These are phyloP conservation scores for Aureobasidium lini DNA, from an alignment of 2,329 filamentous ascomycete genomes.

Conservation along the genomic window DNA sequence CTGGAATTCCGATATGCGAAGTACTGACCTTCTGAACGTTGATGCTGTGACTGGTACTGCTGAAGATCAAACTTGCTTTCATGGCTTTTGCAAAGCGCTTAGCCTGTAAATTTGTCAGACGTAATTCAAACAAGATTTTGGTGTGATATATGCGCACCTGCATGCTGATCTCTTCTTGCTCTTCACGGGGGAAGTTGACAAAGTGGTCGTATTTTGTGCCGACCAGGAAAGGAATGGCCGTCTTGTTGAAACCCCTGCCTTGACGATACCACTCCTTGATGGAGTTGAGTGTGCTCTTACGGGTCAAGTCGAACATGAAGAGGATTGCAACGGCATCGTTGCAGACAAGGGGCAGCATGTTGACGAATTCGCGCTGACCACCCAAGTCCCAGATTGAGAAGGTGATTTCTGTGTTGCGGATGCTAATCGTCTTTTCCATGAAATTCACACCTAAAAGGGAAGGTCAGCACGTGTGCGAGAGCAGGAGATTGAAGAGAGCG, in stretches of 20 bases:
- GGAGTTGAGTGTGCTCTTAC: conserved; percentile 96
- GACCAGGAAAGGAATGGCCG: conserved; percentile 94
- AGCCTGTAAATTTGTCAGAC: conserved; percentile 48
- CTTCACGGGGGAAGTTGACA: conserved; percentile 94
- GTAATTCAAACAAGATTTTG: neutral
- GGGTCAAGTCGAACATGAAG: conserved; percentile 98
- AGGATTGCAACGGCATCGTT: conserved; percentile 97
- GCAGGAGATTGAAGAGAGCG: neutral
- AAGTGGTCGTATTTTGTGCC: conserved; percentile 99
- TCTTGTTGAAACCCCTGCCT: conserved; percentile 98
- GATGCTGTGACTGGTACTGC: conserved; percentile 97
- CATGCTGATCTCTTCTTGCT: conserved; percentile 97
- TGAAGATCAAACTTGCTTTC: conserved; percentile 96
- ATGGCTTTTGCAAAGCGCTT: conserved; percentile 96
- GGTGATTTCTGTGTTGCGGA: conserved; percentile 98
- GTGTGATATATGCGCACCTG: conserved; percentile 53
- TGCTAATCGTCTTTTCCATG: conserved; percentile 99
- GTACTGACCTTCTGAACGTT: conserved; percentile 87
- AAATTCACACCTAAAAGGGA: conserved; percentile 76
- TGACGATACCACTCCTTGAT: conserved; percentile 99
- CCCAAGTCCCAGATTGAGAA: conserved; percentile 99
- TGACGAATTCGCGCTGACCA: conserved; percentile 97
- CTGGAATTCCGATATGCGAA: neutral
- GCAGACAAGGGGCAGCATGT: conserved; percentile 98
- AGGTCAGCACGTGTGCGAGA: neutral